A percentile compares a stretch with the other conserved stretches of the same genome.
phyloP scores from a whole-genome alignment of 1,139 yeast genomes.

The Suhomyces bribrorum region DNA sequence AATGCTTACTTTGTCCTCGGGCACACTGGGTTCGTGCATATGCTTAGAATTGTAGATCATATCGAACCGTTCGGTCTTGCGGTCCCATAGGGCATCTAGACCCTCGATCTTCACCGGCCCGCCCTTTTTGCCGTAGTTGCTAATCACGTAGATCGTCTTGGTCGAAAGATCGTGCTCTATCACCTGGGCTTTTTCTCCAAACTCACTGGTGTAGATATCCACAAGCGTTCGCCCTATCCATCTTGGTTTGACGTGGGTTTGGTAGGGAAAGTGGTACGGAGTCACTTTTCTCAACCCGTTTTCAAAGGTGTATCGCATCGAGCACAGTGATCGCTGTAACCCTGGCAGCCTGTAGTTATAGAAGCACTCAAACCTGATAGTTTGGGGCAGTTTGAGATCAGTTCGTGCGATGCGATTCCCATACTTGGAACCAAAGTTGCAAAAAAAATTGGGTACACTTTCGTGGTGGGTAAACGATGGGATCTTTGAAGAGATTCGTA shows the following conservation, averaged over 20 bases:
- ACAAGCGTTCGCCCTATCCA: constrained; percentile 49
- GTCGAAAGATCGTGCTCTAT: constrained; percentile 27
- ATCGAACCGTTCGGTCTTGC: constrained; percentile 49
- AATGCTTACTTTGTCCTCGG: constrained; percentile 28
- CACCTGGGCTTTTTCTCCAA: constrained; percentile 36
- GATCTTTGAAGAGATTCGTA: no score
- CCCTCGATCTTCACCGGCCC: constrained; percentile 24
- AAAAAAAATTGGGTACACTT: no score
- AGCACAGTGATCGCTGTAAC: background rate
- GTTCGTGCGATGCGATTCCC: no score
- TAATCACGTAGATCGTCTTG: constrained; percentile 28
- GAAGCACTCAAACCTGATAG: background rate
- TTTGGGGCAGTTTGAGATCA: background rate
- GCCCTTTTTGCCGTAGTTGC: constrained; percentile 29
- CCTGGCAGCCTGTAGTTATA: background rate
- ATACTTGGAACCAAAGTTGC: no score
- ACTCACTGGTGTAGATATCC: constrained; percentile 46
- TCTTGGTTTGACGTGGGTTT: constrained; percentile 48
- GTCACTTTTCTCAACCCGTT: constrained; percentile 46
- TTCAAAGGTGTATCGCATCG: constrained; percentile 24
- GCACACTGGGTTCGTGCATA: constrained; percentile 63
- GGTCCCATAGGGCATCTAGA: constrained; percentile 20
- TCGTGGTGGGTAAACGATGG: no score
- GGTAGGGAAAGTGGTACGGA: constrained; percentile 45
- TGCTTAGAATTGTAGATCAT: constrained; percentile 49